Conservation (phyloP, 441 rosid species). For the Capsella rubella region DNA sequence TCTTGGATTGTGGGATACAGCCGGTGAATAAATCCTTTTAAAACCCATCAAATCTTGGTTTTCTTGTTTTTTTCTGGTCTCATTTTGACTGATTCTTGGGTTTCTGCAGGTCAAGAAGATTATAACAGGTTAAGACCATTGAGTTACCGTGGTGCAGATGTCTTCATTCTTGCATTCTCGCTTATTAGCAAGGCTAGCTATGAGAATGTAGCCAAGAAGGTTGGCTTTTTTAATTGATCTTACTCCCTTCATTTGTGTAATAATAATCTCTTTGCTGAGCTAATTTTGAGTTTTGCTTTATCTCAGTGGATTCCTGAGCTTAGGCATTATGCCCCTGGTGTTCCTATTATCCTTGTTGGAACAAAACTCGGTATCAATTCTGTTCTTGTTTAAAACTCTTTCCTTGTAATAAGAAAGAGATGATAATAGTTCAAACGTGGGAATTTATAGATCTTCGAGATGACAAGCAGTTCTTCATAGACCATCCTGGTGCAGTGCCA, state of each 20-base stretch:
- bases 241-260: neutral
- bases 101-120: slow-evolving; percentile 78
- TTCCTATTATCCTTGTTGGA: slow-evolving; percentile 86
- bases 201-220: slow-evolving; percentile 88
- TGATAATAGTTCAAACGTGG: neutral
- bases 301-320: slow-evolving; percentile 89
- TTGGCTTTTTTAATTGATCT: slow-evolving; percentile 30
- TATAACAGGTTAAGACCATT: slow-evolving; percentile 76
- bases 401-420: neutral
- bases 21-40: slow-evolving; percentile 52
- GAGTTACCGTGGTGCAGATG: slow-evolving; percentile 87
- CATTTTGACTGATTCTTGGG: slow-evolving; percentile 19
- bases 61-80: slow-evolving; percentile 16
- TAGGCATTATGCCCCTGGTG: slow-evolving; percentile 84
- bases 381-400: slow-evolving; percentile 19
- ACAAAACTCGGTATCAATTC: slow-evolving; percentile 68
- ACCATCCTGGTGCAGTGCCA: slow-evolving; percentile 85
- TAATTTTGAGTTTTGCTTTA: slow-evolving; percentile 35
- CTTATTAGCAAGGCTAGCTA: slow-evolving; percentile 92
- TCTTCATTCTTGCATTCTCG: slow-evolving; percentile 83
- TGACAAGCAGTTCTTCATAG: slow-evolving; percentile 80
- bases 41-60: slow-evolving; percentile 26
- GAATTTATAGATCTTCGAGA: slow-evolving; percentile 68
- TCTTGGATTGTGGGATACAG: slow-evolving; percentile 82
- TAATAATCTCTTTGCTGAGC: neutral